Evolutionary conservation across 2,329 filamentous ascomycete species (phyloP).

Genomic region (Fusarium drepaniforme): DNA sequence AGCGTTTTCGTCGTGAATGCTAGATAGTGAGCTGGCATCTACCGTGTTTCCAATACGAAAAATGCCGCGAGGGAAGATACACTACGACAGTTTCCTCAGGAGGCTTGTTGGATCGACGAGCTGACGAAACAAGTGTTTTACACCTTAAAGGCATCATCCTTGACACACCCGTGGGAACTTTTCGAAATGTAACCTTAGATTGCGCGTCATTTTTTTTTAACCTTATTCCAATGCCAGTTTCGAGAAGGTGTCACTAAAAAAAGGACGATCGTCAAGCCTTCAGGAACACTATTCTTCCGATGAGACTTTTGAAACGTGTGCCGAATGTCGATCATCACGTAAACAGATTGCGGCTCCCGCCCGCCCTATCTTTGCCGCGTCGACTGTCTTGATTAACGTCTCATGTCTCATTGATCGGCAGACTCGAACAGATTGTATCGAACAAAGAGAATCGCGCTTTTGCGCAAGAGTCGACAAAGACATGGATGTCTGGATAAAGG

Average conservation of each 20-base stretch:
- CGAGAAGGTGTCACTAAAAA: not conserved
- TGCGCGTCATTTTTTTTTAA: not conserved
- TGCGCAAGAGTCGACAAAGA: not conserved
- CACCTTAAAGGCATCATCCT: not conserved
- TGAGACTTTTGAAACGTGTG: not conserved
- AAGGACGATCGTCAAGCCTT: not conserved
- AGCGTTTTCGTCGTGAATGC: not conserved
- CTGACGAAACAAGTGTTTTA: not conserved
- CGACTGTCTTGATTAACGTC: not conserved
- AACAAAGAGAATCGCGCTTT: slow-evolving; percentile 7
- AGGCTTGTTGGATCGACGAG: not conserved
- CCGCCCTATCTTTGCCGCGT: not conserved
- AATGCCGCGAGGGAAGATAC: not conserved
- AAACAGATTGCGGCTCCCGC: not conserved
- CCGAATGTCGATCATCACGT: not conserved
- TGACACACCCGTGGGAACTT: not conserved
- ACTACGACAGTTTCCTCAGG: not conserved
- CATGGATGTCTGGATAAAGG: not conserved
- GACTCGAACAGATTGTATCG: not conserved
- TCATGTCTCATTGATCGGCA: slow-evolving; percentile 13
- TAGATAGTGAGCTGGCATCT: not conserved
- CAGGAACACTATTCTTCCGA: not conserved
- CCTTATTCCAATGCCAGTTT: not conserved
- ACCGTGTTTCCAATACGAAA: not conserved
- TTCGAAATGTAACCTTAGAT: not conserved